Evolutionary conservation across 2,329 filamentous ascomycete genomes (phyloP).

Genomic region (Calonectria ilicicola): DNA sequence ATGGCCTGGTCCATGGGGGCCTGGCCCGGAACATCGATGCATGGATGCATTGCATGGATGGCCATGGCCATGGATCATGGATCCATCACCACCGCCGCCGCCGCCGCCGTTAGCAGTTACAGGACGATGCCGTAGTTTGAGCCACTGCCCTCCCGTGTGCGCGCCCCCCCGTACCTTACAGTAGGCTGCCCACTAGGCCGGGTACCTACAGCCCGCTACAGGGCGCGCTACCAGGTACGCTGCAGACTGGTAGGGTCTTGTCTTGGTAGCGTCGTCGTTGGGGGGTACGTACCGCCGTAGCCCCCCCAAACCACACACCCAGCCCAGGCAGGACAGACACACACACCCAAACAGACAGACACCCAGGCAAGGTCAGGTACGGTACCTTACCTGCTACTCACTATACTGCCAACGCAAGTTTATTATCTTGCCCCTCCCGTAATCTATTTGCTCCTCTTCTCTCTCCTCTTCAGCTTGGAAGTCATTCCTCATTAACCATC

Average conservation of each 20-base stretch:
- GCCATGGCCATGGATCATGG: slow-evolving; percentile 20
- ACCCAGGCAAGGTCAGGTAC: slow-evolving; percentile 7
- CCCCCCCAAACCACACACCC: background rate
- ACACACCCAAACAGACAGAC: no score
- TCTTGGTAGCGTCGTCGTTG: background rate
- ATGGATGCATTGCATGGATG: background rate
- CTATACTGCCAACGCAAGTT: slow-evolving; percentile 25
- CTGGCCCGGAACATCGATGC: slow-evolving; percentile 19
- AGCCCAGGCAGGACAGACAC: no score
- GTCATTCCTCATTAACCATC: slow-evolving; percentile 35
- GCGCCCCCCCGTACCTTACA: slow-evolving; percentile 21
- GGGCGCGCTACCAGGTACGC: background rate
- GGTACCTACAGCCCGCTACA: slow-evolving; percentile 13
- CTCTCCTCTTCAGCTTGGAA: slow-evolving; percentile 37
- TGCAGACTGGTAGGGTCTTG: background rate
- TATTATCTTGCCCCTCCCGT: slow-evolving; percentile 43
- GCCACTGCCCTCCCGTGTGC: slow-evolving; percentile 5
- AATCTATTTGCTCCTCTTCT: slow-evolving; percentile 40
- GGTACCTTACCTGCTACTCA: slow-evolving; percentile 9
- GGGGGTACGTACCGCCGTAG: background rate
- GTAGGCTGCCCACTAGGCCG: slow-evolving; percentile 19
- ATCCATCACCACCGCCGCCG: slow-evolving; percentile 45
- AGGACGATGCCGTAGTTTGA: slow-evolving; percentile 15
- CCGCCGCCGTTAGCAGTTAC: slow-evolving; percentile 46
- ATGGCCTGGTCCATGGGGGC: slow-evolving; percentile 23